These are phyloP conservation scores for Lonicera japonica DNA, from an alignment of 129 eudicot species.

Conservation along the genomic window DNA sequence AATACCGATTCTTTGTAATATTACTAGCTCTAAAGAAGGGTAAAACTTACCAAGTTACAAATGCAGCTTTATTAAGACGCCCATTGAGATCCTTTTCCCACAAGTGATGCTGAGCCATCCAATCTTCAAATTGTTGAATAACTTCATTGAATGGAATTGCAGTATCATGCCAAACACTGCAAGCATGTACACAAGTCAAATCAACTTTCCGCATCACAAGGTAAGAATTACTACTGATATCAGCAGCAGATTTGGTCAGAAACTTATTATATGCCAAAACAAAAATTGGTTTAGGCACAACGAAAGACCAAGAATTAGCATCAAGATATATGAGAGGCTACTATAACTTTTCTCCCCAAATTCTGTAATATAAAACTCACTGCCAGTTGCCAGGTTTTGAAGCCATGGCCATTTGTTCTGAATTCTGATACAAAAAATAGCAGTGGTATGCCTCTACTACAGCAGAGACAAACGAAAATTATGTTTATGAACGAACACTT, in stretches of 20 bases:
- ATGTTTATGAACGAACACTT: neutral
- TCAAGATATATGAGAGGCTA: neutral
- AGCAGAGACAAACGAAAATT: neutral
- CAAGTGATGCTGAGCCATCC: conserved; percentile 59
- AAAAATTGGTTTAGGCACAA: no score
- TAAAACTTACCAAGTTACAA: conserved; percentile 77
- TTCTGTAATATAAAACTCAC: neutral
- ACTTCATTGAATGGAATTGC: conserved; percentile 77
- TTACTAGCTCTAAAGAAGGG: neutral
- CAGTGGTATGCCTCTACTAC: neutral
- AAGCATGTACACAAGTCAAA: conserved; percentile 18
- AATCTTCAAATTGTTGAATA: conserved; percentile 72
- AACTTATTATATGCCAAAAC: no score
- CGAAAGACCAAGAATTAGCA: no score
- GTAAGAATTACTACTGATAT: neutral
- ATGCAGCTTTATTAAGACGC: conserved; percentile 64
- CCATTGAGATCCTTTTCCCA: conserved; percentile 46
- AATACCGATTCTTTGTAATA: neutral
- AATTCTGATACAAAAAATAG: neutral
- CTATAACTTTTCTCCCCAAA: neutral
- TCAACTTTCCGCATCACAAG: conserved; percentile 1
- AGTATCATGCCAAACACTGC: conserved; percentile 98
- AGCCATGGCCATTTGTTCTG: neutral
- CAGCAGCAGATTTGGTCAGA: neutral
- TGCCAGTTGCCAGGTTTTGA: neutral